Base-by-base conservation (phyloP, 2,329 filamentous ascomycete species). In the Exophiala sp. region DNA sequence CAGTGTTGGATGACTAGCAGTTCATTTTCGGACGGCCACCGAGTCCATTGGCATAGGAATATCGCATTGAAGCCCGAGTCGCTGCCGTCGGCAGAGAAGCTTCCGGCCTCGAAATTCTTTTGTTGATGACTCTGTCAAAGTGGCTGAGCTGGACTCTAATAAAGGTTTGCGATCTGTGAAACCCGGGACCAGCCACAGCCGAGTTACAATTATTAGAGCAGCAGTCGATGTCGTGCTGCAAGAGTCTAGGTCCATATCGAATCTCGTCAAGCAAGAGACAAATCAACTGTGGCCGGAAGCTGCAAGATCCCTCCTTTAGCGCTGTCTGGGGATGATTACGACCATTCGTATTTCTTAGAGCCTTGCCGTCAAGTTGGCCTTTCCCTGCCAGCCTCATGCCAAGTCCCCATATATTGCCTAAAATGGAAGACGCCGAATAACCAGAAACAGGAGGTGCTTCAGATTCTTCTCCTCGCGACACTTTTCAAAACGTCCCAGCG, bases 401-500 rank as follows among this genome's bases (percentile, higher is more conserved):
- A 33, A 42, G 36, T 18, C 24, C 24, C 35, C 35, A 51, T 16
- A 29, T n/a, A 12, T 44, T 43, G 21, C 16, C 48, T 24, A 32
- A 40, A 34, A 45, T 20, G 18, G 44, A 6, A 38, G 5, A 20
- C 21, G 32, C n/a, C 24, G 6, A 10, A 10, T 16, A 8, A 11
- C 24, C 21, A 14, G 47, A 54, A 54, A 58, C 55, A 43, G 46
- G 46, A 40, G 50, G 41, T 55, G 51, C 51, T 46, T 58, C 55
- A 52, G 52, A 46, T 46, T 47, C 55, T 40, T 34, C 55, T 55
- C 43, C 51, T 50, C 41, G 46, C 52, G 48, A 57, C 57, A 57
- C 54, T n/a, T 38, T 46, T 24, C 50, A 52, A 60, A 60, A 56
- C 50, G 35, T 52, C 21, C 45, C 54, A 56, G 57, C 57, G 57